phyloP scores from a whole-genome alignment of 129 eudicot species.

The Flaveria brownii region DNA sequence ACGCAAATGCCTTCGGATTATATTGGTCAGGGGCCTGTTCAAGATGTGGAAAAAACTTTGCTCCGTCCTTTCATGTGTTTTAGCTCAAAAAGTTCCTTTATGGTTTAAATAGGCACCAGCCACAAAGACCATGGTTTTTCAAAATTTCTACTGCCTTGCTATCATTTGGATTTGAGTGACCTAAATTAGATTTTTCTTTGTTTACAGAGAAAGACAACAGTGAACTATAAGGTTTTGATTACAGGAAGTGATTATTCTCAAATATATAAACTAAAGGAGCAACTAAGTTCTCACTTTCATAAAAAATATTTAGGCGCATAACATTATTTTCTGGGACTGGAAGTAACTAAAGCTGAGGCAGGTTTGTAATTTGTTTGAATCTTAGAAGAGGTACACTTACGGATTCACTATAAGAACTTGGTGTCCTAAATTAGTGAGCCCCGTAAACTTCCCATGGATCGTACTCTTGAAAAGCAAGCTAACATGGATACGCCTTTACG shows the following conservation, averaged over 20 bases:
- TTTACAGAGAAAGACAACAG: no score
- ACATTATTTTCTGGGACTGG: neutral
- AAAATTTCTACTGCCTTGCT: no score
- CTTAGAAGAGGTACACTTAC: neutral
- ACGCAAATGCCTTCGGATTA: neutral
- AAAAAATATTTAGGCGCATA: neutral
- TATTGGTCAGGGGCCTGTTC: neutral
- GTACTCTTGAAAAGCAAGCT: neutral
- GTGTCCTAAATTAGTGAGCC: neutral
- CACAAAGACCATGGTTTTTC: no score
- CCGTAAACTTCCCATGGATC: slow-evolving; percentile 5
- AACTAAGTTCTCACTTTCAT: neutral
- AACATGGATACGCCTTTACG: neutral
- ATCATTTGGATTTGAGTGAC: no score
- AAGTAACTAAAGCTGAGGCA: neutral
- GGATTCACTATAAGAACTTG: neutral
- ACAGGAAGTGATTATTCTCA: neutral
- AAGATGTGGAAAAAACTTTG: neutral
- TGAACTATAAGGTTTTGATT: neutral
- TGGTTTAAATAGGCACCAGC: no score
- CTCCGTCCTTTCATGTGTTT: neutral
- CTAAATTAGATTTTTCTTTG: no score
- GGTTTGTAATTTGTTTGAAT: neutral
- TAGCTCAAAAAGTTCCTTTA: neutral
- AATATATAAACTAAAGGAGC: neutral